Conservation (phyloP, 2,329 filamentous ascomycete genomes). For the Trichoderma sp. region DNA sequence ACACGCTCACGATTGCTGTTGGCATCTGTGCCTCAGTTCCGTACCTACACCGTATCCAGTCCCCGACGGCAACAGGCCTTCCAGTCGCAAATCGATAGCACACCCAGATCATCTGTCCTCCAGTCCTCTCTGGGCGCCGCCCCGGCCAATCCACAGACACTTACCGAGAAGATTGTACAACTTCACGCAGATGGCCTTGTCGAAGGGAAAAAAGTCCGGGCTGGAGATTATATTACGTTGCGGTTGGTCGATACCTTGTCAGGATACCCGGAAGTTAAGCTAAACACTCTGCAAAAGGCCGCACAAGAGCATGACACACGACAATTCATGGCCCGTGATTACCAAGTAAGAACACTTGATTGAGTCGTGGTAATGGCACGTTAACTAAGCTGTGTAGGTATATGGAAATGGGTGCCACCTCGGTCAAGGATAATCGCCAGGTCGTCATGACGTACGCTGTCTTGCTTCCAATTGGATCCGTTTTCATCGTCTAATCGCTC, state of each 20-base stretch:
- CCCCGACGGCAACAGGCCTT: conserved; percentile 55
- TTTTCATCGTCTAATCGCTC: neutral
- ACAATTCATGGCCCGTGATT: conserved; percentile 77
- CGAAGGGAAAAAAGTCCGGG: conserved; percentile 70
- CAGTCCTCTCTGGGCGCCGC: conserved; percentile 50
- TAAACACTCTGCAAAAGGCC: conserved; percentile 41
- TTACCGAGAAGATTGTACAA: conserved; percentile 94
- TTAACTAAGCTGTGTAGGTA: conserved; percentile 45
- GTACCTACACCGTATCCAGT: conserved; percentile 3
- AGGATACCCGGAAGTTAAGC: neutral
- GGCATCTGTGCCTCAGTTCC: neutral
- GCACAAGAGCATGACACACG: conserved; percentile 80
- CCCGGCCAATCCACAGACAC: conserved; percentile 62
- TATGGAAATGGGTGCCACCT: conserved; percentile 72
- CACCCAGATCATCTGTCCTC: conserved; percentile 52
- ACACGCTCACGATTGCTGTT: neutral
- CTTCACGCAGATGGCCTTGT: conserved; percentile 74
- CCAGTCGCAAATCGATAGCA: conserved; percentile 62
- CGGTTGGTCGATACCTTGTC: neutral
- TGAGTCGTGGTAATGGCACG: neutral
- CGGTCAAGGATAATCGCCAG: neutral
- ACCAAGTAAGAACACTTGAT: conserved; percentile 46
- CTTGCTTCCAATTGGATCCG: neutral
- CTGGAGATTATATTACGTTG: conserved; percentile 78
- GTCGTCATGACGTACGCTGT: conserved; percentile 66